Evolutionary conservation across 768 basidiomycete genomes (phyloP), one percentile per base, ranked within the genome.

Genomic region (Psilocybe sp.): DNA sequence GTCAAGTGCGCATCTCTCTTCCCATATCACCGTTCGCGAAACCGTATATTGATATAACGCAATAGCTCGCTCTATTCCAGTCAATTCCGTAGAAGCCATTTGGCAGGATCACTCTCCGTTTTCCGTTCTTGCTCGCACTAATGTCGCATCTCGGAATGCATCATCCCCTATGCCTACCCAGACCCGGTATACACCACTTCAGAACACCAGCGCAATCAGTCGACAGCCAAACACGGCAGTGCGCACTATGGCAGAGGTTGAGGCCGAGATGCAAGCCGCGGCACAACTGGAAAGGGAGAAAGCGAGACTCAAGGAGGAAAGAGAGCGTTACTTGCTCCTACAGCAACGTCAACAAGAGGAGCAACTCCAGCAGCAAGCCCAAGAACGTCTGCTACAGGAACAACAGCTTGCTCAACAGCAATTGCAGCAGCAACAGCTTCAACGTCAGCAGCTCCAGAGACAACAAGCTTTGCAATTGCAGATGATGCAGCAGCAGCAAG

Each of bases 41-140:
- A n/a, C 16, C 56, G 52, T n/a, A n/a, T 23, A 11, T 38, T 44
- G 23, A 50, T 44, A 3, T 38, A 36, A 13, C 23, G 19, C 39
- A 34, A 49, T 40, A 60, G 53, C 56, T 42, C 68, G 73, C 72
- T 69, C 56, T 70, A 69, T 54, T 60, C 74, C 44, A 65, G 67
- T 44, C 7, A 69, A 76, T 36, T 82, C 84, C 15, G 71, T 87
- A 34, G 87, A 89, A 58, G 80, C 87, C 12, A 82, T 90, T 60
- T 92, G 89, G 89, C 84, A 88, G 46, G 85, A 91, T 71, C 87
- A 79, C 63, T 89, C 88, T 10, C 80, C 81, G 0, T 87, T 88
- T 62, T 87, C 86, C 33, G 73, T 84, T 44, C 74, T 91, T 52
- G 77, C 84, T 36, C 73, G 79, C 34, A 53, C 66, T 48, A 83